Percentiles rank a stretch among this genome's conserved stretches.
Evolutionary conservation across 2,329 filamentous ascomycete species (phyloP).

Genomic region (Ascosphaera apis): DNA sequence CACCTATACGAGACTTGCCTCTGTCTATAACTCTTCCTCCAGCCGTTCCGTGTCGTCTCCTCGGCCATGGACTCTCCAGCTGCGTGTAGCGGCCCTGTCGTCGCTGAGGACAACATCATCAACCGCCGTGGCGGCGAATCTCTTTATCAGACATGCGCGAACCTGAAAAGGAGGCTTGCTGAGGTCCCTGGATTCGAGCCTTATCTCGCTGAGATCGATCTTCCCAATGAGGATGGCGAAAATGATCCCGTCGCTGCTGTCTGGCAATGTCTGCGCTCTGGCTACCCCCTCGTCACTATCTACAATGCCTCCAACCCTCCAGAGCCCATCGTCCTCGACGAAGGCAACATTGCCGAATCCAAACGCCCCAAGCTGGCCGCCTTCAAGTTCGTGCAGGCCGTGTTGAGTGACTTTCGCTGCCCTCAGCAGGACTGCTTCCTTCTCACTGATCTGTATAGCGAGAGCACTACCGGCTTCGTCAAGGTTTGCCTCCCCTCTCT

Average conservation of each 20-base stretch:
- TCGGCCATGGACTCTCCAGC: constrained; percentile 17
- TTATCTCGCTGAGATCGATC: constrained; percentile 48
- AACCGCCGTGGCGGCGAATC: constrained; percentile 92
- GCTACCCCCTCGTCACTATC: constrained; percentile 63
- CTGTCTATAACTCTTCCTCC: too few species aligned
- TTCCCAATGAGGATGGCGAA: constrained; percentile 36
- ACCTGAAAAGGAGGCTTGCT: constrained; percentile 56
- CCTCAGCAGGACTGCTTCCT: constrained; percentile 69
- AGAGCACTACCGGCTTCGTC: constrained; percentile 91
- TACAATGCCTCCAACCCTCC: constrained; percentile 66
- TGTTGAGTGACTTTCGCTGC: constrained; percentile 59
- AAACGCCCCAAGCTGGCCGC: constrained; percentile 71
- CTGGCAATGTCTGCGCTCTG: constrained; percentile 68
- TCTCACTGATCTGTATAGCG: constrained; percentile 72
- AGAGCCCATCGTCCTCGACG: constrained; percentile 43
- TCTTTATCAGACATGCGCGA: constrained; percentile 85
- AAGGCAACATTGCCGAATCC: constrained; percentile 37
- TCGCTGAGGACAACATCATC: constrained; percentile 82
- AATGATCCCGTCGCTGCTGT: constrained; percentile 72
- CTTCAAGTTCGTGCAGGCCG: constrained; percentile 82
- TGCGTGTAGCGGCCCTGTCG: constrained; percentile 13
- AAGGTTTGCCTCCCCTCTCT: constrained; percentile 53
- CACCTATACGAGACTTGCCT: neutral
- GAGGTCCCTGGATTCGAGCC: constrained; percentile 65
- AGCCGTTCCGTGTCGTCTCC: too few species aligned